Evolutionary conservation across 2,329 filamentous ascomycete species (phyloP).

Genomic region (Truncatella angustata): DNA sequence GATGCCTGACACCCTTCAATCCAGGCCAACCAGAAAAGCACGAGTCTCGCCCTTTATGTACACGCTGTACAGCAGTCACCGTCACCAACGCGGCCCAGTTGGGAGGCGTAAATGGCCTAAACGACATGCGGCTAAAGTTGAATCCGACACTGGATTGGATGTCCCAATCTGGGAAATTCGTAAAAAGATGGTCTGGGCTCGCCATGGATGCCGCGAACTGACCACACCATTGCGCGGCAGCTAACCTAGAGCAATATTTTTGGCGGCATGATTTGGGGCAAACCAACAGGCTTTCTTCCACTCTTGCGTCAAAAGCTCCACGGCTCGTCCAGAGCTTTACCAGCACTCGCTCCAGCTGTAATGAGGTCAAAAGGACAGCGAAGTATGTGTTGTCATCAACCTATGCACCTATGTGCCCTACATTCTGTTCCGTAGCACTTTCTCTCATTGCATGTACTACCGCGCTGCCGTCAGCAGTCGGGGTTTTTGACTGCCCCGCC

Average conservation of each 20-base stretch:
- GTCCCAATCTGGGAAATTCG: background rate
- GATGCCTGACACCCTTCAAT: background rate
- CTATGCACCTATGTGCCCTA: no score
- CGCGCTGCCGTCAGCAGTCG: background rate
- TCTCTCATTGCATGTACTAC: no score
- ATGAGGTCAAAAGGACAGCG: no score
- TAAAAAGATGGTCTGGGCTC: background rate
- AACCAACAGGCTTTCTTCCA: background rate
- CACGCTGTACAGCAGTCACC: no score
- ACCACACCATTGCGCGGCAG: constrained; percentile 7
- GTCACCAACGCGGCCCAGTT: no score
- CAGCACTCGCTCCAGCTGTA: background rate
- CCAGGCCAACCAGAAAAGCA: background rate
- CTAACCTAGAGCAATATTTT: background rate
- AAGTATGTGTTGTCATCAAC: no score
- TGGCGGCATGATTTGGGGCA: background rate
- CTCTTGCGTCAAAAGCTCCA: background rate
- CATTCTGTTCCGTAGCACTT: no score
- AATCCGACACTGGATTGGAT: no score
- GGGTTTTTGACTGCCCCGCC: background rate
- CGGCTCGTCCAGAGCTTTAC: background rate
- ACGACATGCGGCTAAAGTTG: no score
- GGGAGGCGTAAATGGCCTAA: no score
- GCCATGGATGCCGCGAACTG: background rate
- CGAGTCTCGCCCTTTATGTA: no score